Evolutionary conservation across 345 rosid species (phyloP).

Genomic region (Anacardium occidentale): DNA sequence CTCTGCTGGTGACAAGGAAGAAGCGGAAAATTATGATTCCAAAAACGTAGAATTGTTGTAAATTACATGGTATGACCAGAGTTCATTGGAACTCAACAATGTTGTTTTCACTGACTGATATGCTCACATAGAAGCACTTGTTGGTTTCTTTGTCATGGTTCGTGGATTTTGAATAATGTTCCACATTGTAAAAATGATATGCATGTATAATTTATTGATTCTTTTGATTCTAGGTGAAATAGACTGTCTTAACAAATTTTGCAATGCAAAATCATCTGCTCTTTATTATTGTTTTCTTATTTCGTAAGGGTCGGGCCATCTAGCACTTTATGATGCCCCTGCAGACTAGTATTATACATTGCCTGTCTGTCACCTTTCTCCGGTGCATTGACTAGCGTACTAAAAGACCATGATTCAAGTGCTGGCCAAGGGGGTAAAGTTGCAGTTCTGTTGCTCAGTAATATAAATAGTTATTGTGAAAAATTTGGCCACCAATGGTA

Average conservation of each 20-base stretch:
- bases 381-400: no score
- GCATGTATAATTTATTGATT: slow-evolving; percentile 21
- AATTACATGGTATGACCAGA: slow-evolving; percentile 8
- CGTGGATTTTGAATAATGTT: slow-evolving; percentile 18
- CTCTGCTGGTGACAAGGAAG: slow-evolving; percentile 27
- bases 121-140: slow-evolving; percentile 6
- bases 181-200: slow-evolving; percentile 29
- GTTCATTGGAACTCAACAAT: slow-evolving; percentile 9
- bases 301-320: no score
- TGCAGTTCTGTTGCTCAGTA: not conserved
- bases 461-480: not conserved
- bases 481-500: not conserved
- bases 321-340: no score
- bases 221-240: slow-evolving; percentile 17
- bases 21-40: slow-evolving; percentile 28
- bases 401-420: no score
- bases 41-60: slow-evolving; percentile 19
- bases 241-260: no score
- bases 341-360: no score
- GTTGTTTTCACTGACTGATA: slow-evolving; percentile 9
- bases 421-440: no score
- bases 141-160: slow-evolving; percentile 15
- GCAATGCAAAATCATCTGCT: no score
- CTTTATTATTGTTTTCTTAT: no score
- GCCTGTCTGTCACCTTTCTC: no score